Conservation (phyloP, 2,329 filamentous ascomycete genomes). For the Fusarium globosum region DNA sequence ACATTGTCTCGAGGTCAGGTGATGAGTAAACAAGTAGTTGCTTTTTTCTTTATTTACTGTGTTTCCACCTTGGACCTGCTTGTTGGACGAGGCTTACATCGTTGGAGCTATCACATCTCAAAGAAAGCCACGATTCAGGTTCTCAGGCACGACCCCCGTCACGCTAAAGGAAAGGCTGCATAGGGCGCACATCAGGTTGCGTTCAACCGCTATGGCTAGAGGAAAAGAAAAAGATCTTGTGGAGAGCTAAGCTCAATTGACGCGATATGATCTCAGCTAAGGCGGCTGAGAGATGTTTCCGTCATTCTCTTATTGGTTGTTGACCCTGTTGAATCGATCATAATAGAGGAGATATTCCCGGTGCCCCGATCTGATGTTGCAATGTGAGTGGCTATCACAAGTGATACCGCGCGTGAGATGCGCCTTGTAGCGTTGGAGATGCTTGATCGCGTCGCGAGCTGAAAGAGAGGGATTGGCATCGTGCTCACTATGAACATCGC, state of each 20-base stretch:
- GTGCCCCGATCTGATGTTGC: conserved; percentile 23
- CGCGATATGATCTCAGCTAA: conserved; percentile 6
- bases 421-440: neutral
- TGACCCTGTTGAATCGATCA: neutral
- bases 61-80: neutral
- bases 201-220: neutral
- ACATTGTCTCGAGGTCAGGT: conserved; percentile 8
- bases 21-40: conserved; percentile 1
- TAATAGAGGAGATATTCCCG: conserved; percentile 7
- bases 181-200: conserved; percentile 1
- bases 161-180: conserved; percentile 34
- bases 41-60: neutral
- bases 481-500: neutral
- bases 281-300: neutral
- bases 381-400: conserved; percentile 12
- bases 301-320: conserved; percentile 14
- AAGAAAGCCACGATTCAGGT: conserved; percentile 25
- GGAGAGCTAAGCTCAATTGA: conserved; percentile 15
- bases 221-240: neutral
- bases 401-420: neutral
- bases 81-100: conserved; percentile 5
- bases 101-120: conserved; percentile 36
- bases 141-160: neutral
- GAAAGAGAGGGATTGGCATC: neutral
- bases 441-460: neutral